Percentiles rank a stretch among this genome's conserved stretches.
These are phyloP conservation scores for Lathyrus sativus DNA, from an alignment of 306 rosid genomes.

Conservation along the genomic window DNA sequence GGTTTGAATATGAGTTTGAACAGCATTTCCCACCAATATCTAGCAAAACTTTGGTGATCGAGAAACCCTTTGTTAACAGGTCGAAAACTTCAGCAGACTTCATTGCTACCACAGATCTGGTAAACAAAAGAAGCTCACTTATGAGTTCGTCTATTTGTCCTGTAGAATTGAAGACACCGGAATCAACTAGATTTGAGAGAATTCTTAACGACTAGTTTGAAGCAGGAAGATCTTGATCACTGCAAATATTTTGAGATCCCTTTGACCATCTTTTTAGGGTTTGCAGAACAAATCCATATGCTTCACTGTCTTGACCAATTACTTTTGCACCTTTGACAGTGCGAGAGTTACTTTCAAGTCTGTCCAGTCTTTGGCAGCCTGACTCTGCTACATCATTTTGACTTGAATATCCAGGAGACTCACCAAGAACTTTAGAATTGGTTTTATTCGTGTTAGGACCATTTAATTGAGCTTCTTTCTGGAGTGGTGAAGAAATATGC, in stretches of 20 bases:
- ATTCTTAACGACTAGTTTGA: constrained; percentile 75
- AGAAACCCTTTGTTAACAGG: constrained; percentile 73
- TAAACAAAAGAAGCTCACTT: constrained; percentile 70
- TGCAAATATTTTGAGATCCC: constrained; percentile 61
- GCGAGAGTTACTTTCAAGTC: constrained; percentile 78
- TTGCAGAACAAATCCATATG: constrained; percentile 63
- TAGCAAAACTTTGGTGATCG: constrained; percentile 69
- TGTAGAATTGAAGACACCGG: constrained; percentile 66
- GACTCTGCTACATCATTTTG: constrained; percentile 54
- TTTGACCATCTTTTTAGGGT: constrained; percentile 72
- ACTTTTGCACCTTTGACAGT: constrained; percentile 78
- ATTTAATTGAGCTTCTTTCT: constrained; percentile 55
- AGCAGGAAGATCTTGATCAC: constrained; percentile 63
- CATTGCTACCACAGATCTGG: constrained; percentile 52
- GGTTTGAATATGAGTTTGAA: constrained; percentile 60
- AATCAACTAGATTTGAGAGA: constrained; percentile 82
- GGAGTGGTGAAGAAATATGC: constrained; percentile 45
- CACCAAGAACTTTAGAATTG: constrained; percentile 56
- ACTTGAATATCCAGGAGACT: constrained; percentile 65
- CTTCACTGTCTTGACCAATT: constrained; percentile 81
- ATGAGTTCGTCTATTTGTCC: constrained; percentile 65
- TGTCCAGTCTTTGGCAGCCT: constrained; percentile 71
- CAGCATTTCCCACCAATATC: constrained; percentile 56
- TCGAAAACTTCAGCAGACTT: constrained; percentile 68
- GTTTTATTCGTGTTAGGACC: constrained; percentile 43